Evolutionary conservation across 805 yeast species (phyloP), one percentile per base, ranked within the genome.

Genomic region (Schwanniomyces polymorphus): DNA sequence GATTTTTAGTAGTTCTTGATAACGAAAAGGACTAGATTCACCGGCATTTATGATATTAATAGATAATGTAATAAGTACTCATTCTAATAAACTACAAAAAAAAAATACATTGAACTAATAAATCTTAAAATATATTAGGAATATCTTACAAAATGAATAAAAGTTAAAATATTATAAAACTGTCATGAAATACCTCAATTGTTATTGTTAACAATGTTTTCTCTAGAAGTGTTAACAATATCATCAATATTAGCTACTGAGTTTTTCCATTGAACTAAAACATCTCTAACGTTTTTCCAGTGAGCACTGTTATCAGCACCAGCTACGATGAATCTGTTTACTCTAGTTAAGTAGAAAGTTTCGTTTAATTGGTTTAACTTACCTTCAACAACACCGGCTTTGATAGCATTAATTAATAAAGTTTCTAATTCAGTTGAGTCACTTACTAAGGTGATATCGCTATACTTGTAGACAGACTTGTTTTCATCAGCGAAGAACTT

Each of bases 1-100:
- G 98, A 0, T 79, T 94, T 47, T 68, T 94, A 33, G 91, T 90
- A 2, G 97, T 91, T 5, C 68, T 90, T 38, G 97, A 92, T 45
- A 65, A 65, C 23, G 65, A 67, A 41, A 65, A 51, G 46, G 66
- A 64, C 42, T 65, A 56, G 48, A 18, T 14, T 27, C 18, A 17
- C 16, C 17, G 25, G 14, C 23, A 27, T 7, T 26, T 7, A 39
- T 23, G 21, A n/a, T 25, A 18, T 9, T 18, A 18, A n/a, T 18
- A 16, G 9, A 23, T 18, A 18, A 9, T 38, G n/a, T 6, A n/a
- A 38, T 38, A 31, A 21, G 21, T 12, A 25, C 21, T 14, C 14
- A 17, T 25, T 38, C 17, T 31, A 31, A 27, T 27, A 25, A 27
- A 38, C 10, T 26, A 38, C 29, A 38, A 23, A n/a, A 16, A 38